Conservation (phyloP, 2,329 filamentous ascomycete genomes). For the Aspergillus uvarum region DNA sequence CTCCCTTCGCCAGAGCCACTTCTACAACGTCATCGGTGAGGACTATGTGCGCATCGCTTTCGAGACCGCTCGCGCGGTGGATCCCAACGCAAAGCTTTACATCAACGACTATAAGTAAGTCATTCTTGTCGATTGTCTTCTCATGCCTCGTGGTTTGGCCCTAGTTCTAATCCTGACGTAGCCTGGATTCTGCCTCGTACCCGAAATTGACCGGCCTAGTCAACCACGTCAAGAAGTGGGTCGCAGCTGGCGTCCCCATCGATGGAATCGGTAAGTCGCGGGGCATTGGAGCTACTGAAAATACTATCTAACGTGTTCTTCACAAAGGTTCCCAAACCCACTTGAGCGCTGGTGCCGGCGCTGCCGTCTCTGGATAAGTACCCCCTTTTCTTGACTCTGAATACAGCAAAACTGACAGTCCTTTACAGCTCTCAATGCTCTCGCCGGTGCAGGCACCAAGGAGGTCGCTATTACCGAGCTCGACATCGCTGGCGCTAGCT, state of each 20-base stretch:
- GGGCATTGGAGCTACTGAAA: no score
- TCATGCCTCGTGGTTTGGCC: no score
- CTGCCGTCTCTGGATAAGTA: constrained; percentile 16
- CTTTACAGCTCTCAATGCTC: constrained; percentile 52
- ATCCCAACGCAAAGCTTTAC: constrained; percentile 68
- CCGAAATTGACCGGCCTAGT: constrained; percentile 60
- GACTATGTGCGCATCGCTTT: constrained; percentile 70
- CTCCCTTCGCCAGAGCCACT: constrained; percentile 60
- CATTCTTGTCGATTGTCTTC: no score
- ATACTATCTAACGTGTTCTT: no score
- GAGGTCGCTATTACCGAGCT: constrained; percentile 68
- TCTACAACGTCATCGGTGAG: constrained; percentile 67
- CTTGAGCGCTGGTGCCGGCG: constrained; percentile 32
- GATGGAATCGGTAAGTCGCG: constrained; percentile 56
- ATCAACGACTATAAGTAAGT: constrained; percentile 65
- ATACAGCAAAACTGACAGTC: constrained; percentile 10
- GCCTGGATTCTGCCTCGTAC: constrained; percentile 61
- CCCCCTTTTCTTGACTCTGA: neutral
- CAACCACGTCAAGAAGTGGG: constrained; percentile 62
- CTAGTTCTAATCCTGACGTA: constrained; percentile 35
- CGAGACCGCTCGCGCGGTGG: constrained; percentile 64
- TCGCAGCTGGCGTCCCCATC: constrained; percentile 61
- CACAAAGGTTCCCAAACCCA: constrained; percentile 56
- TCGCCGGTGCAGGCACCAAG: constrained; percentile 51
- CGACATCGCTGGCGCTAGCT: constrained; percentile 61